phyloP scores from a whole-genome alignment of 306 rosid species.

The Luffa acutangula region DNA sequence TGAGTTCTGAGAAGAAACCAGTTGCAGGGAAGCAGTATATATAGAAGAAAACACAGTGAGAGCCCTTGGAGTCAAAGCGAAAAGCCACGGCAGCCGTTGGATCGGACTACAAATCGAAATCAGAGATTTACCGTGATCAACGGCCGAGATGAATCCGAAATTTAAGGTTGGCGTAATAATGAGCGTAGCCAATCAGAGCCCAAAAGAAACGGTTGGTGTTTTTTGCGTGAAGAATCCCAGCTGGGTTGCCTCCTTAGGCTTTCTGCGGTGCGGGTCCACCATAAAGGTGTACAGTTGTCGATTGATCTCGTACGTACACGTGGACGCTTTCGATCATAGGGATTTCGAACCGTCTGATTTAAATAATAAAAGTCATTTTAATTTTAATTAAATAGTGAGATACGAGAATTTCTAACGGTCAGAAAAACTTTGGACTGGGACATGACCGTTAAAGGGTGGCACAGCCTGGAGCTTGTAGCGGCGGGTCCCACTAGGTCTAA shows the following conservation, averaged over 20 bases:
- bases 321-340: neutral
- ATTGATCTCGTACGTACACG: neutral
- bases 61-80: neutral
- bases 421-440: neutral
- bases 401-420: neutral
- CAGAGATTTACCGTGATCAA: neutral
- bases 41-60: neutral
- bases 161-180: neutral
- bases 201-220: neutral
- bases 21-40: neutral
- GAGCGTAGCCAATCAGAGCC: neutral
- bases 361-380: neutral
- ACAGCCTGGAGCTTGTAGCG: conserved; percentile 1
- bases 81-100: neutral
- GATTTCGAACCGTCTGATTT: neutral
- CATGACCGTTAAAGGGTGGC: conserved; percentile 7
- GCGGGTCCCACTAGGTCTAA: neutral
- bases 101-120: neutral
- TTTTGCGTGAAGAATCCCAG: neutral
- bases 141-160: neutral
- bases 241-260: neutral
- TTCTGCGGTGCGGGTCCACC: neutral
- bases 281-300: neutral
- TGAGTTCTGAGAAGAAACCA: neutral
- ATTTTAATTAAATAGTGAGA: neutral